Evolutionary conservation across 371 early-diverging fungal species (phyloP).

Genomic region (Rhizopus microsporus): DNA sequence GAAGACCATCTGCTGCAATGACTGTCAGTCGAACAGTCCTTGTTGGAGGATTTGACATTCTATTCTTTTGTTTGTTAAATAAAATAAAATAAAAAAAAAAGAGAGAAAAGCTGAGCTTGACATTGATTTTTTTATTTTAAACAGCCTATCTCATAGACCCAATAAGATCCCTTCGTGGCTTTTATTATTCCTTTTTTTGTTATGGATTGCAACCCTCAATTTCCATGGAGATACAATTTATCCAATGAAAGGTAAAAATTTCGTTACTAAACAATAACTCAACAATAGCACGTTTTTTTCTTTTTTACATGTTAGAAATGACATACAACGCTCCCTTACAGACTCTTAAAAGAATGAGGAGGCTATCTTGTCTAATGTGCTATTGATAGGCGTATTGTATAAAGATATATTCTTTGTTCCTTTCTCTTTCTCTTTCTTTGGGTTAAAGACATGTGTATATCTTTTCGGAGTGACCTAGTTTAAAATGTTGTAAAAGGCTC

Average conservation of each 20-base stretch:
- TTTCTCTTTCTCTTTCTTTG: too few relatives aligned
- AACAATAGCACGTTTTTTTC: background rate
- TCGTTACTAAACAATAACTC: background rate
- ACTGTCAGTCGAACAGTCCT: conserved; percentile 59
- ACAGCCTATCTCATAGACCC: background rate
- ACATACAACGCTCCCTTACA: too few relatives aligned
- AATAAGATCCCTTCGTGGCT: background rate
- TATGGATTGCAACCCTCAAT: background rate
- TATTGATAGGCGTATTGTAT: too few relatives aligned
- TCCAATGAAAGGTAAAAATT: background rate
- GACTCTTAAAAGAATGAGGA: too few relatives aligned
- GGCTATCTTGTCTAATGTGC: too few relatives aligned
- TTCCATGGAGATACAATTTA: background rate
- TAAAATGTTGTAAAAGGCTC: too few relatives aligned
- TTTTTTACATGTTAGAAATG: background rate
- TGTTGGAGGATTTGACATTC: conserved; percentile 22
- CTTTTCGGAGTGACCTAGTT: too few relatives aligned
- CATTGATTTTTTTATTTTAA: background rate
- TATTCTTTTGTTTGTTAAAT: conserved; percentile 1
- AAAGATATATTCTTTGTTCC: too few relatives aligned
- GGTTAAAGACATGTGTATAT: too few relatives aligned
- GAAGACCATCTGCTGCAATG: conserved; percentile 90
- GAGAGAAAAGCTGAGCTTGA: conserved; percentile 3
- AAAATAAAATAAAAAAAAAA: conserved; percentile 5
- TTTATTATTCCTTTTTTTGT: background rate